phyloP scores from a whole-genome alignment of 1,284 basidiomycete genomes.

The Melampsora americana region DNA sequence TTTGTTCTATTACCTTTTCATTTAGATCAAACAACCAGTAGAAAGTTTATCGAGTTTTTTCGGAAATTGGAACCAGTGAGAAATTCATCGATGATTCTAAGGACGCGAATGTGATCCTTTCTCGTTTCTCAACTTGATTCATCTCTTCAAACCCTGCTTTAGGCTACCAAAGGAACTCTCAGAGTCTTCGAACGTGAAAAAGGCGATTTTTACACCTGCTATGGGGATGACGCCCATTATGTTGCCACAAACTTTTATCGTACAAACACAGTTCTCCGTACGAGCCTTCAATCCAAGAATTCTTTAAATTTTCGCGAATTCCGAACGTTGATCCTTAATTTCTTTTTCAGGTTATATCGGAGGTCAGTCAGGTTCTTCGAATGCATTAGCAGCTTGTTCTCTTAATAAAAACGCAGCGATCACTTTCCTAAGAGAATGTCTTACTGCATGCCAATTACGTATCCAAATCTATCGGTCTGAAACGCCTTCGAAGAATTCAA shows the following conservation, averaged over 20 bases:
- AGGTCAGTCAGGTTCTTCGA: conserved; percentile 81
- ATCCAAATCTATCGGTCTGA: conserved; percentile 68
- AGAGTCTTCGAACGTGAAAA: conserved; percentile 74
- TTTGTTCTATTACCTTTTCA: neutral
- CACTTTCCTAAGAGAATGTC: conserved; percentile 78
- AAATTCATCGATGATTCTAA: neutral
- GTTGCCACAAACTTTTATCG: conserved; percentile 72
- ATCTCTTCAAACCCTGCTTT: neutral
- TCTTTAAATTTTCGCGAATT: neutral
- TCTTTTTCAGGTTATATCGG: conserved; percentile 56
- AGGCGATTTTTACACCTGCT: conserved; percentile 75
- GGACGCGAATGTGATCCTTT: neutral
- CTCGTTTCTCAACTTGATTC: neutral
- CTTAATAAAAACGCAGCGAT: conserved; percentile 79
- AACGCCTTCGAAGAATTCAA: conserved; percentile 45
- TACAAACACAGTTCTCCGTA: conserved; percentile 53
- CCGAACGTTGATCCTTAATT: neutral
- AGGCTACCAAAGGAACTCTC: conserved; percentile 58
- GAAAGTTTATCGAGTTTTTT: conserved; percentile 30
- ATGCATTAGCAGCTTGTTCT: conserved; percentile 72
- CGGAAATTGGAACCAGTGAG: conserved; percentile 29
- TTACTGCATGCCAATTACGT: conserved; percentile 83
- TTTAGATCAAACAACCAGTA: conserved; percentile 29
- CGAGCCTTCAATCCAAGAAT: conserved; percentile 24
- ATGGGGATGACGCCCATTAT: conserved; percentile 82